A percentile compares a stretch with the other conserved stretches of the same genome.
Conservation (phyloP, 257 asterid genomes). For the Solanum etuberosum region DNA sequence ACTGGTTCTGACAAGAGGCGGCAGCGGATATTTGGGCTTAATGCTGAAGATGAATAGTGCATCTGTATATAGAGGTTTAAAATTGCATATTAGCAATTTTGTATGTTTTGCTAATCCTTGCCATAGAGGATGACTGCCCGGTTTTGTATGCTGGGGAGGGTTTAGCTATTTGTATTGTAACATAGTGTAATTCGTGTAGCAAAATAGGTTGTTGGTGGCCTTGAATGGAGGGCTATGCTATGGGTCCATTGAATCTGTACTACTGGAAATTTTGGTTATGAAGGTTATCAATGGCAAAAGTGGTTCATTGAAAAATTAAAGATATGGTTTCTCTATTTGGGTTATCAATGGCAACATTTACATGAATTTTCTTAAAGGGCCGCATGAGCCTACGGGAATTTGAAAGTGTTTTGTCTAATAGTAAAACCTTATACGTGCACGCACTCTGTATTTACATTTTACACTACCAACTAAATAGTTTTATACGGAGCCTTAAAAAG, state of each 20-base stretch:
- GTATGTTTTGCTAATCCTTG: background rate
- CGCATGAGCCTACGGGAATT: too few relatives aligned
- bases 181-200: background rate
- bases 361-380: too few relatives aligned
- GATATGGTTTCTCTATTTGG: background rate
- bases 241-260: background rate
- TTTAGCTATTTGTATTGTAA: background rate
- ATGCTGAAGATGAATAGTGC: conserved; percentile 29
- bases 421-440: too few relatives aligned
- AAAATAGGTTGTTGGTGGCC: background rate
- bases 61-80: background rate
- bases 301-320: background rate
- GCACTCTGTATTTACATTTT: too few relatives aligned
- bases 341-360: too few relatives aligned
- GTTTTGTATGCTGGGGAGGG: background rate
- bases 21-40: conserved; percentile 41
- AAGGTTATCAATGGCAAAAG: background rate
- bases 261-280: background rate
- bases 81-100: background rate
- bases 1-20: conserved; percentile 76
- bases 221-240: background rate
- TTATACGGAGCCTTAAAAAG: too few relatives aligned
- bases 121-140: background rate
- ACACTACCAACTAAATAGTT: too few relatives aligned
- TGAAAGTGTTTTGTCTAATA: too few relatives aligned